These are phyloP conservation scores for Lentinula edodes DNA, from an alignment of 768 basidiomycete genomes.

Conservation along the genomic window DNA sequence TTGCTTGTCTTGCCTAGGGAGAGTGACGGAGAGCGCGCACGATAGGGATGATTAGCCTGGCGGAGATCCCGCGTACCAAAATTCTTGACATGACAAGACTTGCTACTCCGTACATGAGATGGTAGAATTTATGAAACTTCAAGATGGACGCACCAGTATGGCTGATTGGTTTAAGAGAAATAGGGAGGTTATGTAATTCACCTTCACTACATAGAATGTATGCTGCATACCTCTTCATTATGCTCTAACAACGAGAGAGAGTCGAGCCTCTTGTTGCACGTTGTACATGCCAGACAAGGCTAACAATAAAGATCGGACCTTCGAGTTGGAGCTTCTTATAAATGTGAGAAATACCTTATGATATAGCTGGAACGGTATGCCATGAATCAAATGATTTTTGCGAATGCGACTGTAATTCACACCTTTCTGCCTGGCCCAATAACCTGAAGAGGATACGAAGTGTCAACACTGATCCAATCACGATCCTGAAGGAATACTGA, in stretches of 20 bases:
- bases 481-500: conserved; percentile 13
- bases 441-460: conserved; percentile 35
- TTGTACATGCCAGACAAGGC: conserved; percentile 76
- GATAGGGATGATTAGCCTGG: conserved; percentile 59
- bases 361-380: conserved; percentile 47
- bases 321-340: not conserved
- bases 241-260: conserved; percentile 77
- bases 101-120: conserved; percentile 38
- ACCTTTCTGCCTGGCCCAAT: conserved; percentile 91
- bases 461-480: not conserved
- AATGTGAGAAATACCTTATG: conserved; percentile 53
- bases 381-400: not conserved
- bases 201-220: not conserved
- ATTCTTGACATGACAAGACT: conserved; percentile 72
- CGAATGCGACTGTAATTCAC: not conserved
- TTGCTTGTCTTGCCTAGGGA: conserved; percentile 15
- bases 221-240: conserved; percentile 62
- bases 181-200: not conserved
- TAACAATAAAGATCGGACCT: conserved; percentile 19
- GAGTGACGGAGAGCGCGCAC: conserved; percentile 22
- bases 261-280: conserved; percentile 75
- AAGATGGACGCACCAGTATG: conserved; percentile 41
- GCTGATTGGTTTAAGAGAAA: conserved; percentile 23
- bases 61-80: conserved; percentile 76
- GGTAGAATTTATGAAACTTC: not conserved